Percentiles rank a stretch among this genome's conserved stretches.
phyloP scores from a whole-genome alignment of 345 rosid genomes.

The Odontarrhena argentea region DNA sequence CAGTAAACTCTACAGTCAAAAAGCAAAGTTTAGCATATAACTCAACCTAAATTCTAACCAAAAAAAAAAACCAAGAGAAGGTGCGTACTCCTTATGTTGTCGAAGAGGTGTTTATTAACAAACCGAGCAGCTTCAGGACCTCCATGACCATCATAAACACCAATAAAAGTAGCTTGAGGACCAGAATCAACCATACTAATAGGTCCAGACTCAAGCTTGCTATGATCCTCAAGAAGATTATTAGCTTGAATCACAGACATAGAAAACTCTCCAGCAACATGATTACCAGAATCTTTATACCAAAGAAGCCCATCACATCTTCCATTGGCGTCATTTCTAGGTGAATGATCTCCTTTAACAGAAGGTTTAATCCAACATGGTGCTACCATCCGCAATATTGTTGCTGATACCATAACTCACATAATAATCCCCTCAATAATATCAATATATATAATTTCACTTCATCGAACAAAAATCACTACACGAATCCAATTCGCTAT shows the following conservation, averaged over 20 bases:
- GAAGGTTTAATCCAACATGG: slow-evolving; percentile 87
- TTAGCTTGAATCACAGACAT: slow-evolving; percentile 49
- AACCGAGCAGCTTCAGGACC: slow-evolving; percentile 48
- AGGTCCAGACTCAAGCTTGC: slow-evolving; percentile 44
- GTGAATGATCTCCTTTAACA: slow-evolving; percentile 67
- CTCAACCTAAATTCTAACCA: no score
- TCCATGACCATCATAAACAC: slow-evolving; percentile 47
- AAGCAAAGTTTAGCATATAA: slow-evolving; percentile 18
- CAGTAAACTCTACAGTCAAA: slow-evolving; percentile 74
- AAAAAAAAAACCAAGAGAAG: background rate
- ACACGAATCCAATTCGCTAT: slow-evolving; percentile 37
- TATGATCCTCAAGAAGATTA: slow-evolving; percentile 45
- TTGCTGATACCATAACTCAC: slow-evolving; percentile 79
- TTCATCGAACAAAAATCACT: slow-evolving; percentile 38
- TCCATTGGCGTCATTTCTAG: slow-evolving; percentile 51
- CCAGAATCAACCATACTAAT: slow-evolving; percentile 40
- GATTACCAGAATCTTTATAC: slow-evolving; percentile 47
- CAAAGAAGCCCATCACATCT: slow-evolving; percentile 45
- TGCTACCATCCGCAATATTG: slow-evolving; percentile 68
- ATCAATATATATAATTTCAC: slow-evolving; percentile 49
- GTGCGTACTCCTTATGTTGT: slow-evolving; percentile 39
- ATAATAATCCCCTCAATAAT: slow-evolving; percentile 47
- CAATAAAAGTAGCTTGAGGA: slow-evolving; percentile 47
- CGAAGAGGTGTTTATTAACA: slow-evolving; percentile 39
- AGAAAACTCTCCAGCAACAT: slow-evolving; percentile 44